Conservation (phyloP, 2,329 filamentous ascomycete species). For the Verticillium tricorpus region DNA sequence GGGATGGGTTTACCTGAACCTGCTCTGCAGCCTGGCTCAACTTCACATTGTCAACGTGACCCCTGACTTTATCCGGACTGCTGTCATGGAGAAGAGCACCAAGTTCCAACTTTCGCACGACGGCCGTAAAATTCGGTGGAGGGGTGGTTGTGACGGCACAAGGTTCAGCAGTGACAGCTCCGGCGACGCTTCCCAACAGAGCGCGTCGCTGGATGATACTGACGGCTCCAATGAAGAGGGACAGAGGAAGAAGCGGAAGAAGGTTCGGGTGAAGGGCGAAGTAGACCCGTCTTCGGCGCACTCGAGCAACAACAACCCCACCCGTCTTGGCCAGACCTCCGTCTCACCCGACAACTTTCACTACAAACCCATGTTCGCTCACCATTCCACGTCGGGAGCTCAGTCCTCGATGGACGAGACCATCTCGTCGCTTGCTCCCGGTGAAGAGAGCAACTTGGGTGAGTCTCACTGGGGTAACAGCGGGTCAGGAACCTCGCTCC, state of each 20-base stretch:
- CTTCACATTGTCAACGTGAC: slow-evolving; percentile 83
- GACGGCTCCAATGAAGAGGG: slow-evolving; percentile 36
- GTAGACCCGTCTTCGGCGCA: slow-evolving; percentile 24
- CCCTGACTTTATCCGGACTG: slow-evolving; percentile 68
- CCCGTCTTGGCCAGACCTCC: slow-evolving; percentile 31
- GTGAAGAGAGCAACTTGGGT: slow-evolving; percentile 44
- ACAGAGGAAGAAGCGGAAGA: slow-evolving; percentile 42
- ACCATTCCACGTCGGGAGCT: slow-evolving; percentile 40
- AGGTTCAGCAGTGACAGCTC: slow-evolving; percentile 61
- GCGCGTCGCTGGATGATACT: slow-evolving; percentile 45
- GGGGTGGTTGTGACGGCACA: slow-evolving; percentile 62
- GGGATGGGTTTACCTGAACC: slow-evolving; percentile 79
- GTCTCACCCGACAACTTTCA: slow-evolving; percentile 48
- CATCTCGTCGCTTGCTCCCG: slow-evolving; percentile 40
- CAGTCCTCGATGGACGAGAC: slow-evolving; percentile 45
- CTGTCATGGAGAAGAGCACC: slow-evolving; percentile 64
- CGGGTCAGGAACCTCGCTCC: slow-evolving; percentile 42
- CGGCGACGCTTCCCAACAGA: slow-evolving; percentile 41
- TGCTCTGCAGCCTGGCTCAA: slow-evolving; percentile 77
- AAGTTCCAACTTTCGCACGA: slow-evolving; percentile 76
- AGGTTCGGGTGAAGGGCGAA: slow-evolving; percentile 21
- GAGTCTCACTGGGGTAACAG: slow-evolving; percentile 43
- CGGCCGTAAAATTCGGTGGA: slow-evolving; percentile 76
- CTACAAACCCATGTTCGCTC: slow-evolving; percentile 60
- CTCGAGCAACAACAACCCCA: slow-evolving; percentile 32